Percentiles rank a stretch among this genome's conserved stretches.
phyloP scores from a whole-genome alignment of 2,329 filamentous ascomycete species.

The Aspergillus sp. region DNA sequence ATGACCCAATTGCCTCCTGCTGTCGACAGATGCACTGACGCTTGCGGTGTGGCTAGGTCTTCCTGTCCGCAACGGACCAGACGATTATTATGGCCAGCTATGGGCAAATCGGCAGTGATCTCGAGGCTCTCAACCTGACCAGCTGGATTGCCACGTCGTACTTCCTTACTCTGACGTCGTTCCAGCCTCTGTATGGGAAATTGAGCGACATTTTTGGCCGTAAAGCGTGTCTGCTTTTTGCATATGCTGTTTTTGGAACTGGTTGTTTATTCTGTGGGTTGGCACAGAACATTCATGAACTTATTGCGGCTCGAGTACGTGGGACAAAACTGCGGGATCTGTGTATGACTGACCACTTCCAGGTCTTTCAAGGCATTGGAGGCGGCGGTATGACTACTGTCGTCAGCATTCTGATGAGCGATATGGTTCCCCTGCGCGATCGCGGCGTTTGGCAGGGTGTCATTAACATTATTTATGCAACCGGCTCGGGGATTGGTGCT shows the following conservation, averaged over 20 bases:
- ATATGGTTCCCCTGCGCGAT: slow-evolving; percentile 60
- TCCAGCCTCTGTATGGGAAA: slow-evolving; percentile 58
- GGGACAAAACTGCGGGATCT: slow-evolving; percentile 27
- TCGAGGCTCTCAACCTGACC: slow-evolving; percentile 63
- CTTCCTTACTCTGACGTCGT: slow-evolving; percentile 64
- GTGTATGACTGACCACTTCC: slow-evolving; percentile 6
- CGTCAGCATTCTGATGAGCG: slow-evolving; percentile 59
- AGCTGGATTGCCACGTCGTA: slow-evolving; percentile 66
- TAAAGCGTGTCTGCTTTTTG: slow-evolving; percentile 41
- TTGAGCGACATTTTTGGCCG: slow-evolving; percentile 53
- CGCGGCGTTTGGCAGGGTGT: slow-evolving; percentile 66
- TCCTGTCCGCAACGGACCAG: slow-evolving; percentile 64
- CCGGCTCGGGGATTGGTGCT: slow-evolving; percentile 59
- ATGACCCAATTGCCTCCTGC: slow-evolving; percentile 3
- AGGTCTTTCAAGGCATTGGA: slow-evolving; percentile 54
- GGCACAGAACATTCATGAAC: slow-evolving; percentile 52
- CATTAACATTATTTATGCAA: slow-evolving; percentile 62
- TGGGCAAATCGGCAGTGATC: slow-evolving; percentile 64
- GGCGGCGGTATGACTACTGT: slow-evolving; percentile 65
- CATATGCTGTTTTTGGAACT: slow-evolving; percentile 46
- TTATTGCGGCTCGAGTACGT: slow-evolving; percentile 53
- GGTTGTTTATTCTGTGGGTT: slow-evolving; percentile 47
- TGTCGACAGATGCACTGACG: slow-evolving; percentile 10
- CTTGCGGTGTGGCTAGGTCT: slow-evolving; percentile 43
- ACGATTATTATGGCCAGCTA: slow-evolving; percentile 72